Percentiles rank a stretch among this genome's conserved stretches.
These are phyloP conservation scores for Medicago lupulina DNA, from an alignment of 306 rosid genomes.

Conservation along the genomic window DNA sequence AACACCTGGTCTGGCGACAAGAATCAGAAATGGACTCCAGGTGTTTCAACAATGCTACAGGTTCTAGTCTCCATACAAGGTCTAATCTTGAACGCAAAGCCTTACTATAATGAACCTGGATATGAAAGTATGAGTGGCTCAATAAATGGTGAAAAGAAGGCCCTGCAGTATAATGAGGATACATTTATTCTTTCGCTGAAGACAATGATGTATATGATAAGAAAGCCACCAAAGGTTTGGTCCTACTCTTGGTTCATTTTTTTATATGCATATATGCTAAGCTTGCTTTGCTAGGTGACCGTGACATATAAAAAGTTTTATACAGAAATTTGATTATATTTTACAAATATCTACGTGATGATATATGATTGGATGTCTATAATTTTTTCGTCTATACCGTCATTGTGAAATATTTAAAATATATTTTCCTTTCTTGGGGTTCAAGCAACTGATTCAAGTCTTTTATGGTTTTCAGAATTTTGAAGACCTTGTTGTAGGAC, in stretches of 20 bases:
- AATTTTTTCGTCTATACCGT: too few species aligned
- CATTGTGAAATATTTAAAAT: too few species aligned
- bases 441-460: slow-evolving; percentile 23
- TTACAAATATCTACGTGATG: too few species aligned
- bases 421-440: background rate
- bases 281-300: background rate
- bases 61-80: slow-evolving; percentile 94
- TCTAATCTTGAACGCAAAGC: slow-evolving; percentile 63
- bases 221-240: slow-evolving; percentile 82
- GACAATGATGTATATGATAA: slow-evolving; percentile 78
- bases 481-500: slow-evolving; percentile 75
- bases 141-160: too few species aligned
- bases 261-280: background rate
- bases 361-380: too few species aligned
- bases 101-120: too few species aligned
- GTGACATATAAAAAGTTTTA: too few species aligned
- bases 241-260: slow-evolving; percentile 37
- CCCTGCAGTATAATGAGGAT: too few species aligned
- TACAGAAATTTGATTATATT: too few species aligned
- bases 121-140: too few species aligned
- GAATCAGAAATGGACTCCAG: slow-evolving; percentile 87
- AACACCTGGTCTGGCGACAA: slow-evolving; percentile 79
- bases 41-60: slow-evolving; percentile 80
- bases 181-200: too few species aligned
- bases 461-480: slow-evolving; percentile 63